Evolutionary conservation across 106 monocot genomes (phyloP).

Genomic region (Allium cepa): DNA sequence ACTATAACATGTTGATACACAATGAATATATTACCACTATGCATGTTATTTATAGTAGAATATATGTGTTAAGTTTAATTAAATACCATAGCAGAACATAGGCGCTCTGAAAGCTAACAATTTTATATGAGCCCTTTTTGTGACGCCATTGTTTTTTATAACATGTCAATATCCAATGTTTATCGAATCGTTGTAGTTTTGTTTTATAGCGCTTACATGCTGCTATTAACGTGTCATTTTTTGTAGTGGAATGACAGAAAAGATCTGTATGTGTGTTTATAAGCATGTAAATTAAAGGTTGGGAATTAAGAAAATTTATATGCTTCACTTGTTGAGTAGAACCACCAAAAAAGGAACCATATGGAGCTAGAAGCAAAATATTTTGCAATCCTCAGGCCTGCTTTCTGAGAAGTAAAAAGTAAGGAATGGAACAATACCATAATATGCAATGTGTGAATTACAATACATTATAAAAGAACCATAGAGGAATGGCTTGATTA

Average conservation of each 20-base stretch:
- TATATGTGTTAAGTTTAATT: no score
- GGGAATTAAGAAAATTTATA: constrained; percentile 63
- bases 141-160: no score
- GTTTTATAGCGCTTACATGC: no score
- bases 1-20: no score
- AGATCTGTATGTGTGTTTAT: constrained; percentile 28
- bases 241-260: background rate
- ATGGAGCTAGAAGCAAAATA: constrained; percentile 45
- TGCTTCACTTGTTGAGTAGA: constrained; percentile 39
- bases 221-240: no score
- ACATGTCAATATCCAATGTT: no score
- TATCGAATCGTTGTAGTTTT: no score
- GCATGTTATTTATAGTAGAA: no score
- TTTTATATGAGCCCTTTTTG: no score
- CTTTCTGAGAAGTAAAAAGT: constrained; percentile 28
- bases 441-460: background rate
- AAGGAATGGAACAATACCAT: background rate
- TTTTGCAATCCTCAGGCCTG: constrained; percentile 31
- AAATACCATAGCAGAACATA: no score
- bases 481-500: constrained; percentile 20
- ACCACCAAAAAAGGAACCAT: constrained; percentile 73
- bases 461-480: background rate
- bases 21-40: no score
- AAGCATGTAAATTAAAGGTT: constrained; percentile 51
- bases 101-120: no score